These are phyloP conservation scores for Fusarium pseudonygamai DNA, from an alignment of 2,329 filamentous ascomycete genomes.

Conservation along the genomic window DNA sequence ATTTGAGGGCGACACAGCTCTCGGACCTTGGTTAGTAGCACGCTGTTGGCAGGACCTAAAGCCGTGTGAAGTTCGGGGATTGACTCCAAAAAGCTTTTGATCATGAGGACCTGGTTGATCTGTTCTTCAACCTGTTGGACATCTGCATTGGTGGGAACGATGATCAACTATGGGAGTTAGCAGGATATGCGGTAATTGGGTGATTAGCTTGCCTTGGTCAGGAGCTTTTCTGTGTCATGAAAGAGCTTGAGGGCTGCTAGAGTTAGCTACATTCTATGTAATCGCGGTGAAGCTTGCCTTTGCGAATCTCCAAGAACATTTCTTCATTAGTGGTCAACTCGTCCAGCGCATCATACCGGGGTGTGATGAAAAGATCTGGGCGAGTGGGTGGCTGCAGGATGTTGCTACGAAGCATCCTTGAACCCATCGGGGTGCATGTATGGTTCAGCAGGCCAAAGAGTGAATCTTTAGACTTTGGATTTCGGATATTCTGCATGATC, in stretches of 20 bases:
- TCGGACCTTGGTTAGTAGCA: constrained; percentile 73
- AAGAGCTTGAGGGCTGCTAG: constrained; percentile 74
- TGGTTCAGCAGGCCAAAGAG: constrained; percentile 87
- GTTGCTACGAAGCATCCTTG: constrained; percentile 82
- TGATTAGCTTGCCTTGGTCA: constrained; percentile 70
- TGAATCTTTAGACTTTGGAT: constrained; percentile 80
- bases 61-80: constrained; percentile 75
- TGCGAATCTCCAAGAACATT: constrained; percentile 80
- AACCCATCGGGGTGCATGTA: constrained; percentile 88
- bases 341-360: constrained; percentile 82
- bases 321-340: constrained; percentile 85
- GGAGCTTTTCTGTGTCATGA: constrained; percentile 79
- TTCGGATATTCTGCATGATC: constrained; percentile 86
- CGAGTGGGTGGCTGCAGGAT: constrained; percentile 88
- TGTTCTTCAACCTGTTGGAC: constrained; percentile 79
- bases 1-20: constrained; percentile 73
- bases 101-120: constrained; percentile 85
- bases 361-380: constrained; percentile 69
- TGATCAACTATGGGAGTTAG: constrained; percentile 68
- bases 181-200: accelerated
- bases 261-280: not conserved
- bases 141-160: constrained; percentile 73
- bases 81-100: constrained; percentile 81
- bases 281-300: constrained; percentile 58
- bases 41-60: constrained; percentile 69